These are phyloP conservation scores for Funneliformis caledonium DNA, from an alignment of 371 early-diverging fungal species.

Conservation along the genomic window DNA sequence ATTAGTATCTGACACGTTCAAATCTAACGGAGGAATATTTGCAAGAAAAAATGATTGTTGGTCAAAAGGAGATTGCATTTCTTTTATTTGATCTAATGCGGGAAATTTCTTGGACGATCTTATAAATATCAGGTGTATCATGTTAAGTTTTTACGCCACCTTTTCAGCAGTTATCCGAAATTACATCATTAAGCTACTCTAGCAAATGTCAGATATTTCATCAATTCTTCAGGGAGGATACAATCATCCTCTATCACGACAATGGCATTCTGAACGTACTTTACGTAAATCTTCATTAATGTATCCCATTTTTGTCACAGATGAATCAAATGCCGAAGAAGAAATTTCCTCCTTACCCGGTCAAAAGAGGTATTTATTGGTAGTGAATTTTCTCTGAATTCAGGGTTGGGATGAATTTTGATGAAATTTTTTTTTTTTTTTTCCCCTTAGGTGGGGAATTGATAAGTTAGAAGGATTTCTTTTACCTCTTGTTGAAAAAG, in stretches of 20 bases:
- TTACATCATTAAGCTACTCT: neutral
- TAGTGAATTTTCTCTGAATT: neutral
- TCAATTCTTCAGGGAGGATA: conserved; percentile 88
- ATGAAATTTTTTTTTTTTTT: too few relatives aligned
- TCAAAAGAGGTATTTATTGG: conserved; percentile 67
- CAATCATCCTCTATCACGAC: conserved; percentile 78
- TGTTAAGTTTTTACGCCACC: too few relatives aligned
- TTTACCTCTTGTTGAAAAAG: conserved; percentile 84
- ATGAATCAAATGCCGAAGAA: conserved; percentile 67
- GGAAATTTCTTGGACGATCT: neutral
- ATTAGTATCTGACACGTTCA: neutral
- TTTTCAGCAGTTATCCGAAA: too few relatives aligned
- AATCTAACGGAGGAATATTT: neutral
- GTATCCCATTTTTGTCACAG: conserved; percentile 94
- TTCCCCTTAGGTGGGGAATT: conserved; percentile 69
- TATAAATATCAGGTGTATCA: neutral
- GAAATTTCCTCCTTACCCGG: conserved; percentile 85
- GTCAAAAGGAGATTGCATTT: conserved; percentile 18
- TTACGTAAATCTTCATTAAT: conserved; percentile 81
- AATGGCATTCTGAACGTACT: conserved; percentile 76
- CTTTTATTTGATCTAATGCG: neutral
- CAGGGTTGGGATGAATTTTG: too few relatives aligned
- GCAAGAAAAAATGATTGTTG: conserved; percentile 17
- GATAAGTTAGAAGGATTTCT: conserved; percentile 76
- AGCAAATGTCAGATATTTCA: conserved; percentile 45